Evolutionary conservation across 78 protist genomes (phyloP).

Genomic region (Monocercomonoides exilis): DNA sequence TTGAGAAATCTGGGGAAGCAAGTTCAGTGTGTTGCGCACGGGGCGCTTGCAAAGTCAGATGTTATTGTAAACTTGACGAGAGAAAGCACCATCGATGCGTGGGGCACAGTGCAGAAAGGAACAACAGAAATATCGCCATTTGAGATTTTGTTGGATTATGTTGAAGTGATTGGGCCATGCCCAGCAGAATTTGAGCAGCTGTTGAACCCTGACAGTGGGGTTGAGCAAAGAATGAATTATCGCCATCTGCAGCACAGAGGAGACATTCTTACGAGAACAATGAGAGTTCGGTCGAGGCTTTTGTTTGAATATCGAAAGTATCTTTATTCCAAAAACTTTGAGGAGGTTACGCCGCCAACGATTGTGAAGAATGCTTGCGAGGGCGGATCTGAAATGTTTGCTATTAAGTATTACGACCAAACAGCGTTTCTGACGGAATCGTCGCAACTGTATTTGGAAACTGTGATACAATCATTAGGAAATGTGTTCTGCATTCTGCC

Average conservation of each 20-base stretch:
- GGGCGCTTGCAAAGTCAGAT: neutral
- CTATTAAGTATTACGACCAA: slow-evolving; percentile 66
- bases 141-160: neutral
- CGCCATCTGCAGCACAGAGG: neutral
- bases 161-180: neutral
- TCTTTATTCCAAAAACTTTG: slow-evolving; percentile 20
- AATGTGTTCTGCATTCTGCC: slow-evolving; percentile 68
- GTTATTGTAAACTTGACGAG: neutral
- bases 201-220: neutral
- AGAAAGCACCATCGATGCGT: neutral
- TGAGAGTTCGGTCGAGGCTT: neutral
- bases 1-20: slow-evolving; percentile 31
- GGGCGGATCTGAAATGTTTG: slow-evolving; percentile 82
- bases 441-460: slow-evolving; percentile 86
- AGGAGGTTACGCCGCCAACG: slow-evolving; percentile 87
- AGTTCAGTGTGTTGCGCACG: slow-evolving; percentile 26
- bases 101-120: neutral
- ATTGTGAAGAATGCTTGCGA: slow-evolving; percentile 85
- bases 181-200: neutral
- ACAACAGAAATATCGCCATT: neutral
- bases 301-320: neutral
- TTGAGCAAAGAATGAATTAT: neutral
- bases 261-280: too few relatives aligned
- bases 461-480: slow-evolving; percentile 72
- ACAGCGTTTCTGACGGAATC: slow-evolving; percentile 75